phyloP scores from a whole-genome alignment of 2,329 filamentous ascomycete species.

The Pyrenophora seminiperda region DNA sequence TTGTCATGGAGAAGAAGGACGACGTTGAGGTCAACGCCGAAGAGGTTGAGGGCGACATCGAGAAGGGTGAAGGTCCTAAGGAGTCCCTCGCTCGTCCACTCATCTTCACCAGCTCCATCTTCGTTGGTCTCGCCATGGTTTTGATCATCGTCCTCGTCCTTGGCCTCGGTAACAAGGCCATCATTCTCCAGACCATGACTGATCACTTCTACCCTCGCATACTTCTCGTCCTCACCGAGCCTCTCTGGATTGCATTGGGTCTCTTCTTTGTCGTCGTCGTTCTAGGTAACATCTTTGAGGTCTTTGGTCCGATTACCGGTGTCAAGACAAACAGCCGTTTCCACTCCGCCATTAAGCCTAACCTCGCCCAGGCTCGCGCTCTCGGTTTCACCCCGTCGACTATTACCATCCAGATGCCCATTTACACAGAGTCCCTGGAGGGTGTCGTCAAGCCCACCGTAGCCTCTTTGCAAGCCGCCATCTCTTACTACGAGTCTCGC shows the following conservation, averaged over 20 bases:
- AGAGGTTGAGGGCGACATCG: constrained; percentile 32
- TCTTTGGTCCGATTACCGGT: constrained; percentile 77
- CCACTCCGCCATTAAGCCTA: constrained; percentile 66
- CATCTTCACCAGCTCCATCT: constrained; percentile 60
- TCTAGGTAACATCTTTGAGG: constrained; percentile 49
- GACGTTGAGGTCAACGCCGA: constrained; percentile 20
- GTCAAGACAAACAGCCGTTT: constrained; percentile 77
- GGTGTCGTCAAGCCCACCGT: constrained; percentile 77
- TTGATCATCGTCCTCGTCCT: constrained; percentile 58
- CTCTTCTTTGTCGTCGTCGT: constrained; percentile 40
- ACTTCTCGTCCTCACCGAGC: constrained; percentile 55
- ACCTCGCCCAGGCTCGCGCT: constrained; percentile 54
- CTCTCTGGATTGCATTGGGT: constrained; percentile 59
- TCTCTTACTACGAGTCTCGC: constrained; percentile 55
- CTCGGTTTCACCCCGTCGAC: constrained; percentile 66
- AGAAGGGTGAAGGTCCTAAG: constrained; percentile 35
- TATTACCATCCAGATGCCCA: constrained; percentile 76
- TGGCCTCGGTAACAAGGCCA: constrained; percentile 59
- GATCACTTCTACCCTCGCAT: constrained; percentile 61
- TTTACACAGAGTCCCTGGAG: constrained; percentile 80
- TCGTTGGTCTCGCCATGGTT: constrained; percentile 59
- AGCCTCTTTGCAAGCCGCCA: constrained; percentile 71
- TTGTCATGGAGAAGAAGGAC: constrained; percentile 14
- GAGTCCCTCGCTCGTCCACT: constrained; percentile 54
- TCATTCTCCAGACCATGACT: constrained; percentile 59